Conservation (phyloP, 2,329 filamentous ascomycete genomes). For the Ophiocordyceps camponoti-floridani region DNA sequence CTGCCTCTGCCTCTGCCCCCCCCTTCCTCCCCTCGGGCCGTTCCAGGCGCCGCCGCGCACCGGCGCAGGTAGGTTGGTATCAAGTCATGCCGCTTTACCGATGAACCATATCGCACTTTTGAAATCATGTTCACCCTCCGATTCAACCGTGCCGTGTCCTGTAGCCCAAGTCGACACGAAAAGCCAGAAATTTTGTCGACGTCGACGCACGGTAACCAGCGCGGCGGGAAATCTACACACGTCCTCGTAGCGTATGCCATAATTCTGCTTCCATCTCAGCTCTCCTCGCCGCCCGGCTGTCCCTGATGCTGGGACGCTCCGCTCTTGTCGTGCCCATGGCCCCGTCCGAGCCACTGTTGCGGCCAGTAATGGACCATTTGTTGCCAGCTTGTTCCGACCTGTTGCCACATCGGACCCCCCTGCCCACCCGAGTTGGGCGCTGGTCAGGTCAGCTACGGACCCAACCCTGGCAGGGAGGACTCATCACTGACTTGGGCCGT, state of each 20-base stretch:
- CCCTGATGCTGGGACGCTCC: conserved; percentile 26
- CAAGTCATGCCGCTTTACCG: conserved; percentile 3
- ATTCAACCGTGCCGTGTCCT: conserved; percentile 1
- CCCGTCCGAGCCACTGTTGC: conserved; percentile 36
- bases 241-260: conserved; percentile 3
- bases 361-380: conserved; percentile 44
- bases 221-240: conserved; percentile 4
- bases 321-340: conserved; percentile 34
- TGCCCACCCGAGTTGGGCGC: conserved; percentile 45
- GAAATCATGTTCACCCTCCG: conserved; percentile 2
- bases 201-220: conserved; percentile 6
- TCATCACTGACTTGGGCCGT: conserved; percentile 49
- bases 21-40: too few relatives aligned
- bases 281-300: conserved; percentile 16
- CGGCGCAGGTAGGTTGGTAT: neutral
- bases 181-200: conserved; percentile 7
- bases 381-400: conserved; percentile 48
- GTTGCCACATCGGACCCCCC: conserved; percentile 38
- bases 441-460: conserved; percentile 21
- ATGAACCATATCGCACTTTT: conserved; percentile 5
- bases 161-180: conserved; percentile 6
- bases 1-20: neutral
- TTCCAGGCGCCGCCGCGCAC: neutral
- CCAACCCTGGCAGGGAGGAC: conserved; percentile 1
- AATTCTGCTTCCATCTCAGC: conserved; percentile 16